Evolutionary conservation across 2,329 filamentous ascomycete genomes (phyloP), one percentile per base, ranked within the genome.

Genomic region (Cladosporium phlei): DNA sequence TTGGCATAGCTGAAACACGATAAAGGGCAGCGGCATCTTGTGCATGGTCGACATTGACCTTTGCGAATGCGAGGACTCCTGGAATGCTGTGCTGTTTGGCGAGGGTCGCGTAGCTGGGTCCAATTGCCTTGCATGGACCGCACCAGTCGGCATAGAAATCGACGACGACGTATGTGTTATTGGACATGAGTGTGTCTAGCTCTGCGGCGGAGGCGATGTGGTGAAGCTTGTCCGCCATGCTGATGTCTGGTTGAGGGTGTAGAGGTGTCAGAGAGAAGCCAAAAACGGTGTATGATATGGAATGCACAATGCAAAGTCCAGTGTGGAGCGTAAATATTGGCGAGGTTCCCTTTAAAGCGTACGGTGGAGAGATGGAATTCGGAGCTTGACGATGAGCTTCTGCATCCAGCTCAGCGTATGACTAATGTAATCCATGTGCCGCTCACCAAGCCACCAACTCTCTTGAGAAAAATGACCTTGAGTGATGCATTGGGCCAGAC

Each of bases 71-170:
- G 55, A 38, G 35, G 35, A 38, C 35, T 38, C 35, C 35, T 38
- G 7, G n/a, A 27, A 38, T 38, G 35, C 35, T 38, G 35, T 38
- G 35, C 20, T 38, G 35, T 38, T 38, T 38, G 35, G 35, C 35
- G 27, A 38, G 35, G 77, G 83, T 75, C 57, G 76, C 77, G 48
- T 95, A 73, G 52, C 82, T 69, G 49, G 90, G 91, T n/a, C 88
- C 80, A 60, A 96, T 93, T 59, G 82, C 78, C 76, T 90, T 95
- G 85, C 90, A 97, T 51, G 91, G 90, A 50, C 88, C 89, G 75
- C 90, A 97, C 90, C 90, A 96, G 52, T 75, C 80, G 47, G 90
- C 90, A 68, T 85, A 89, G 73, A 82, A 89, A 74, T 97, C 91
- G 62, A 97, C 72, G 51, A 96, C 72, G 35, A 38, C 35, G 35